Percentiles rank a stretch among this genome's conserved stretches.
These are phyloP conservation scores for Boletus reticuloceps DNA, from an alignment of 768 basidiomycete species.

Conservation along the genomic window DNA sequence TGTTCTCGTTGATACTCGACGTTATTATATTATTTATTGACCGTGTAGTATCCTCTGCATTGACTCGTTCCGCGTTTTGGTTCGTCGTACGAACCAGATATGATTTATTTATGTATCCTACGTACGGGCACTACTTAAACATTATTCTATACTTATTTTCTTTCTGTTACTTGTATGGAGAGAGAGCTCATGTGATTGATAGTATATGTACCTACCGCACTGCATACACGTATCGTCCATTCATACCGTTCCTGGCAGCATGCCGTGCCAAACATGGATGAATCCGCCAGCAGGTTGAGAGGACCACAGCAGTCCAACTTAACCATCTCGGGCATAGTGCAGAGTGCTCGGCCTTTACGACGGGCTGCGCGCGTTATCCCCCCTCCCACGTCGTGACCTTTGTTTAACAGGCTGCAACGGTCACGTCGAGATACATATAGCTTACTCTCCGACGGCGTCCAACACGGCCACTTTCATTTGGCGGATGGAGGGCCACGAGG, in stretches of 20 bases:
- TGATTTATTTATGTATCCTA: constrained; percentile 18
- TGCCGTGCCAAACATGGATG: no score
- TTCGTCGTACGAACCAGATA: constrained; percentile 1
- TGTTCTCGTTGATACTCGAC: not conserved
- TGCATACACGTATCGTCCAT: not conserved
- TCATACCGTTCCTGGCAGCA: not conserved
- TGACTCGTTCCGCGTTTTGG: constrained; percentile 12
- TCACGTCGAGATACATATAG: constrained; percentile 5
- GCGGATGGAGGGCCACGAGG: constrained; percentile 9
- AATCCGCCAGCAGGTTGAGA: not conserved
- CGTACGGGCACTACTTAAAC: constrained; percentile 5
- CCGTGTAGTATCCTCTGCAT: constrained; percentile 16
- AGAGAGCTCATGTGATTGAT: not conserved
- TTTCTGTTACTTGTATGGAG: not conserved
- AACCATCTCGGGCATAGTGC: constrained; percentile 1
- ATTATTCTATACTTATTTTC: constrained; percentile 10
- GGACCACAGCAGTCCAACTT: not conserved
- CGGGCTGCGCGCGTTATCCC: constrained; percentile 18
- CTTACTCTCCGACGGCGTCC: constrained; percentile 8
- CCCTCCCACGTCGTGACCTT: not conserved
- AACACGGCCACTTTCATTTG: constrained; percentile 21
- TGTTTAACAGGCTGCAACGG: constrained; percentile 2
- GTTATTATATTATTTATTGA: constrained; percentile 14
- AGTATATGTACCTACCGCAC: not conserved
- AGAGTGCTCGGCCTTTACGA: constrained; percentile 8